These are phyloP conservation scores for Kodamaea derodonti DNA, from an alignment of 1,139 yeast species.

Conservation along the genomic window DNA sequence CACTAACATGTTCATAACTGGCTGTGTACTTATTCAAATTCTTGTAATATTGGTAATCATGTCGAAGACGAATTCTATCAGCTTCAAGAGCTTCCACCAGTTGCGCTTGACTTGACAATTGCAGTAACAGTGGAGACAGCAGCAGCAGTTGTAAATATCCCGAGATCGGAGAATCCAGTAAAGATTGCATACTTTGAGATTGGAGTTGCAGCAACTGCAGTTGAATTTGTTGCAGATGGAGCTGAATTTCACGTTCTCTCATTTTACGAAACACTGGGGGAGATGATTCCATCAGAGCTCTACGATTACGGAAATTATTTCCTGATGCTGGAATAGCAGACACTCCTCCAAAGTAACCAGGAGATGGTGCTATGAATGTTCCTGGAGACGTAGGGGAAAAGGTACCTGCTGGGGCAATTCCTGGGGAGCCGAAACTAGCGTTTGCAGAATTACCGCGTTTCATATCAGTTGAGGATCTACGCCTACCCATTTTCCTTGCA, in stretches of 20 bases:
- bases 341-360: too few relatives aligned
- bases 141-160: conserved; percentile 2
- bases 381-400: background rate
- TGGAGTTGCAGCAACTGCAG: conserved; percentile 1
- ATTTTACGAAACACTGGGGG: conserved; percentile 2
- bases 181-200: background rate
- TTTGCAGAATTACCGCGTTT: conserved; percentile 9
- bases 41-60: conserved; percentile 32
- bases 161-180: background rate
- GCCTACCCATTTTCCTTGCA: conserved; percentile 23
- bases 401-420: background rate
- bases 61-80: conserved; percentile 17
- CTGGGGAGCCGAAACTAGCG: background rate
- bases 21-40: conserved; percentile 27
- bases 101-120: background rate
- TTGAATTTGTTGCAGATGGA: background rate
- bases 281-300: conserved; percentile 1
- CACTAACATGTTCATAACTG: conserved; percentile 35
- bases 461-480: conserved; percentile 36
- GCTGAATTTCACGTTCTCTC: background rate
- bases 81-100: conserved; percentile 18
- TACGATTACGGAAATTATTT: background rate
- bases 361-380: background rate
- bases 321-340: background rate
- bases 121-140: conserved; percentile 2